Conservation (phyloP, 768 basidiomycete genomes). For the Auricularia sp. region DNA sequence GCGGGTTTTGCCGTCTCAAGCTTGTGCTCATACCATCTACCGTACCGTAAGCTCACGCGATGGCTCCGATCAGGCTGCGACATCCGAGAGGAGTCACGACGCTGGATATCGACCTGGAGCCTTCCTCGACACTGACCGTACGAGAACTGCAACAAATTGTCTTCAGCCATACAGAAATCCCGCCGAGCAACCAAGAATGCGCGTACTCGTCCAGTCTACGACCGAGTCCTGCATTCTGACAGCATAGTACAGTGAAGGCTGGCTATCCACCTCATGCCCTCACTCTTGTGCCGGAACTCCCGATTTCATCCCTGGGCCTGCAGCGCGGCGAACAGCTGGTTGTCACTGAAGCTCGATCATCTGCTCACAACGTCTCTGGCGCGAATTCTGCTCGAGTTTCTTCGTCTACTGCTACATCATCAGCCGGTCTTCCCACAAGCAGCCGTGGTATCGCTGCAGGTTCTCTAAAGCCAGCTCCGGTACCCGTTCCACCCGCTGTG, state of each 20-base stretch:
- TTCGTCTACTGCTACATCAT: conserved; percentile 2
- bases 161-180: conserved; percentile 54
- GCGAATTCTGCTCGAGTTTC: conserved; percentile 7
- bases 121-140: conserved; percentile 45
- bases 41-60: conserved; percentile 16
- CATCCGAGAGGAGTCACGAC: conserved; percentile 80
- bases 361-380: background rate
- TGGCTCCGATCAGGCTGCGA: conserved; percentile 70
- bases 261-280: conserved; percentile 80
- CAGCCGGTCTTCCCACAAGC: background rate
- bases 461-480: conserved; percentile 8
- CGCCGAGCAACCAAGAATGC: conserved; percentile 72
- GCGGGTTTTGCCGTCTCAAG: too few relatives aligned
- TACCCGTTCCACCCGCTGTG: conserved; percentile 13
- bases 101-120: conserved; percentile 51
- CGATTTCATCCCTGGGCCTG: conserved; percentile 68
- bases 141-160: conserved; percentile 70
- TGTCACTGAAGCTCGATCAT: conserved; percentile 35
- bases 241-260: conserved; percentile 46
- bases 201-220: conserved; percentile 22
- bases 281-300: conserved; percentile 61
- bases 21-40: too few relatives aligned
- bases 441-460: conserved; percentile 11
- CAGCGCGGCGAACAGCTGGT: conserved; percentile 78
- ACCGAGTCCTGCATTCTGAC: conserved; percentile 1